Percentiles rank a stretch among this genome's conserved stretches.
These are phyloP conservation scores for Hypoxylon rubiginosum DNA, from an alignment of 2,329 filamentous ascomycete genomes.

Conservation along the genomic window DNA sequence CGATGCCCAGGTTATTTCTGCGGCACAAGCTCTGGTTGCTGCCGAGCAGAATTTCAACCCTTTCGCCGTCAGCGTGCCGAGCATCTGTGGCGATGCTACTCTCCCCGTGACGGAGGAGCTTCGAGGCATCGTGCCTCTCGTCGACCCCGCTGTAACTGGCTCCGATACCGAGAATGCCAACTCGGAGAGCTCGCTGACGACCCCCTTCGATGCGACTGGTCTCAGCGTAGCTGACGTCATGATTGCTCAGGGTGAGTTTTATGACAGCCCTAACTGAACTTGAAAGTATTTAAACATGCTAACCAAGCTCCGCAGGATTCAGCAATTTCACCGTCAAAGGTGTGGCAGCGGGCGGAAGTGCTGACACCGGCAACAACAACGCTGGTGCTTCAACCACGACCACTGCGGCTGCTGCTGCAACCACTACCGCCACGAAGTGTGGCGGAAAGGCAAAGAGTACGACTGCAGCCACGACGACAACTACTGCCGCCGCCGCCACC, in stretches of 20 bases:
- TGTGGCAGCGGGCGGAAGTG: constrained; percentile 43
- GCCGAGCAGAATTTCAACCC: constrained; percentile 83
- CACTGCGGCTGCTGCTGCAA: constrained; percentile 36
- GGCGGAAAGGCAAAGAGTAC: constrained; percentile 17
- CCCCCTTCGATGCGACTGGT: constrained; percentile 71
- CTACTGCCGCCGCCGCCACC: constrained; percentile 32
- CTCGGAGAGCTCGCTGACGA: constrained; percentile 64
- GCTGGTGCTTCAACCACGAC: constrained; percentile 39
- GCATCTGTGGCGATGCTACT: constrained; percentile 73
- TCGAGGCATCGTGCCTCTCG: constrained; percentile 75
- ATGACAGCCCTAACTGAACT: background rate
- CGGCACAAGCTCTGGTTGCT: constrained; percentile 72
- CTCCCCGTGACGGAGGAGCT: constrained; percentile 73
- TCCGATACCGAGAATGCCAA: constrained; percentile 72
- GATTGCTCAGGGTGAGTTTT: constrained; percentile 54
- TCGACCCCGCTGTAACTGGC: constrained; percentile 73
- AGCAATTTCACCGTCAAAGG: constrained; percentile 67
- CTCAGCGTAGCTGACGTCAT: constrained; percentile 75
- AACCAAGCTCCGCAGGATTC: constrained; percentile 61
- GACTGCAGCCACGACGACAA: constrained; percentile 15
- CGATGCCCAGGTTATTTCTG: constrained; percentile 70
- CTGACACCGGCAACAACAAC: constrained; percentile 39
- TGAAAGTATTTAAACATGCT: background rate
- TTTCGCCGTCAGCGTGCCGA: constrained; percentile 70
- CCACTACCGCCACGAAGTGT: constrained; percentile 30